Base-by-base conservation (phyloP, 495 filamentous ascomycete genomes). In the Daldinia childiae region DNA sequence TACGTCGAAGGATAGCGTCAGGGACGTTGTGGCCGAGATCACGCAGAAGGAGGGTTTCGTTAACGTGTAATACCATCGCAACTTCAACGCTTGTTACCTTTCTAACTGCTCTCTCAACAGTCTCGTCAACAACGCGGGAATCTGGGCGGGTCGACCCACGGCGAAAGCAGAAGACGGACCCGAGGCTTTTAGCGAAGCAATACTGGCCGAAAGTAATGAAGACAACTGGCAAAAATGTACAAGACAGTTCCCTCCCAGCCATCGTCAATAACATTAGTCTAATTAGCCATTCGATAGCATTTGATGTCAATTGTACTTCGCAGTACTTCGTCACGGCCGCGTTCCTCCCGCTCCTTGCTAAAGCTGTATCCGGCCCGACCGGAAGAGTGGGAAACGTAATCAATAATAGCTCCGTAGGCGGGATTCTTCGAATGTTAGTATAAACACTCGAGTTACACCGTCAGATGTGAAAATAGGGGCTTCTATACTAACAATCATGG, bases 41-140 rank as follows among this genome's bases (percentile, higher is more conserved):
- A 78, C 77, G 41, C 86, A 85, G 67, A 84, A 86, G 41, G 91
- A 93, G 72, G 82, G 82, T 64, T 90, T 88, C 69, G 82, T 92
- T 60, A 89, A 92, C 68, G 75, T 92, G 60, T 80, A 89, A 5
- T 6, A 15, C 2, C 27, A 36, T 11, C 52, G 1, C 54, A 9
- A 11, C 79, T 82, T 85, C 9, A n/a, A 38, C 68, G 24, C 77
- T 82, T 0, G 41, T 52, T 73, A 52, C 74, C 81, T 0, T 66
- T 85, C 26, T 58, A 43, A 75, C 7, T 11, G 0, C 32, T 14
- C 19, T 0, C 72, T 81, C 69, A 69, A 79, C 45, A 85, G 94
- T 64, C 86, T 94, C 0, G 87, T 95, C 69, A 93, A 94, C 82
- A 95, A 95, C 80, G 90, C 89, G 17, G 92, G 92, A 55, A 85